Base-by-base conservation (phyloP, 192 early-diverging fungal species). In the Backusella psychrophila region DNA sequence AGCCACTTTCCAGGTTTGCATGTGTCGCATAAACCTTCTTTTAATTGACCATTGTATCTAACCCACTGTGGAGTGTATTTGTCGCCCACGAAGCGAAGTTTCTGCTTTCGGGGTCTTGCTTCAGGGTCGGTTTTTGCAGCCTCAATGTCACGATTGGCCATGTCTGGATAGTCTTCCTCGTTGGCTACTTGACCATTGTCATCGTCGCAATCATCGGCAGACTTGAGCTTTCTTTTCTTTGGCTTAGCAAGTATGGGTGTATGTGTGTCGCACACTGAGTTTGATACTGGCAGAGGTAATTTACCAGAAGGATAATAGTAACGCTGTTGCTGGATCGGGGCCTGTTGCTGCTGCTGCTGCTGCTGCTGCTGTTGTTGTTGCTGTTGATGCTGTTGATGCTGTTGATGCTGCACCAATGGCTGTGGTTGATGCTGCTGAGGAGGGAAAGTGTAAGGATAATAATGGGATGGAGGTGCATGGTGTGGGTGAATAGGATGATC, bases 51-150 rank as follows among this genome's bases (percentile, higher is more conserved):
- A 38, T 84, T 86, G 75, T 88, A 88, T 71, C 94, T 85, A n/a
- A 96, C 94, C 92, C 91, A 93, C 75, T 89, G 87, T 8, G 94
- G 94, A 17, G 94, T 96, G 77, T 96, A 96, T 67, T 91, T 80
- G 69, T 96, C 94, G 29, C 89, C 90, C 14, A 75, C 72, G 80
- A 90, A 93, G 4, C 91, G 84, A 42, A 93, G 80, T 72, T 92
- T 91, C 71, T 96, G 94, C n/a, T 87, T 85, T 38, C 93, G 85
- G 3, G 92, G 91, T 73, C 81, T 79, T 7, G 84, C 84, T 52
- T 89, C 87, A 36, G 85, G 83, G 73, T 88, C 85, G 6, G 77
- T 80, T 17, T 78, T 79, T 6, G 81, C 79, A 41, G 65, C 85
- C 26, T 89, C 84, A 49, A 83, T 78, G 31, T 89, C 86, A 63